Evolutionary conservation across 495 filamentous ascomycete species (phyloP).

Genomic region (Rhypophila decipiens): DNA sequence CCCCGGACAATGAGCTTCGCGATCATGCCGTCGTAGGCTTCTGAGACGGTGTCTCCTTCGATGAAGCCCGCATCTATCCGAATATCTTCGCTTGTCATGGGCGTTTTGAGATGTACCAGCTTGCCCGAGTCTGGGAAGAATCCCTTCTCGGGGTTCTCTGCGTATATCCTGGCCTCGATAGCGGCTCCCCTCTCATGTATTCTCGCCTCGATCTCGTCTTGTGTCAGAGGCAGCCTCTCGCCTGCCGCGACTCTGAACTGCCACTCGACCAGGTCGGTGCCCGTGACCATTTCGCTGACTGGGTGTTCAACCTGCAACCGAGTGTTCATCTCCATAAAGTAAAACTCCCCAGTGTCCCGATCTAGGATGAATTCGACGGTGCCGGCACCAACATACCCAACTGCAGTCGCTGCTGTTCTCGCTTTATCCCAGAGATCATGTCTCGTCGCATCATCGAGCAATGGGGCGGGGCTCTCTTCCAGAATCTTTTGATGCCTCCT

Average conservation of each 20-base stretch:
- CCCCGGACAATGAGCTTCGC: constrained; percentile 94
- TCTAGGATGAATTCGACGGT: constrained; percentile 99
- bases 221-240: constrained; percentile 75
- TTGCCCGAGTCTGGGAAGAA: constrained; percentile 95
- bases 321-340: constrained; percentile 99
- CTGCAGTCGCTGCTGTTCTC: constrained; percentile 77
- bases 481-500: constrained; percentile 93
- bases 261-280: constrained; percentile 92
- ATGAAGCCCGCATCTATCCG: constrained; percentile 91
- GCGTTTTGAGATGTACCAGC: constrained; percentile 74
- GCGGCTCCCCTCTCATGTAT: constrained; percentile 76
- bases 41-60: constrained; percentile 83
- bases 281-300: constrained; percentile 94
- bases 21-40: constrained; percentile 99
- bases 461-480: constrained; percentile 90
- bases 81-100: constrained; percentile 59
- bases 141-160: constrained; percentile 82
- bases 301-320: constrained; percentile 95
- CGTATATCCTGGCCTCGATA: constrained; percentile 94
- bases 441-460: constrained; percentile 69
- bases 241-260: constrained; percentile 91
- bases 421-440: constrained; percentile 94
- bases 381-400: constrained; percentile 91
- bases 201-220: constrained; percentile 69
- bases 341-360: constrained; percentile 88